Evolutionary conservation across 352 stramenopile genomes (phyloP).

Genomic region (Phytophthora quininea): DNA sequence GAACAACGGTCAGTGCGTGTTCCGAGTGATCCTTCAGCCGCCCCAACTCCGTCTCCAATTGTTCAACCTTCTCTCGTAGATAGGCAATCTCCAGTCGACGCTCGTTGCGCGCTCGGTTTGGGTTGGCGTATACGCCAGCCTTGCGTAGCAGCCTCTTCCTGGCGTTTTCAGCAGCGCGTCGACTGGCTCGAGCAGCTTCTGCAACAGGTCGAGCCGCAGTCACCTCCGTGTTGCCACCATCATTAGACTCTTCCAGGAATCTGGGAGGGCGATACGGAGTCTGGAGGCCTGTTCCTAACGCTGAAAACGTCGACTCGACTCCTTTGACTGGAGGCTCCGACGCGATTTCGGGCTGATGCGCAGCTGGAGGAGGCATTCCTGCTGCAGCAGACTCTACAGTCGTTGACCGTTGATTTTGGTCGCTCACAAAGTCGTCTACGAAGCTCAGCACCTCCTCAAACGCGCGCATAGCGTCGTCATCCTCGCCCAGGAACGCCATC

Average conservation of each 20-base stretch:
- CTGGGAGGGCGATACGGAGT: neutral
- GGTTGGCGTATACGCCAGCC: conserved; percentile 21
- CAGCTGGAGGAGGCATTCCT: neutral
- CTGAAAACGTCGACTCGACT: too few relatives aligned
- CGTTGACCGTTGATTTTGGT: neutral
- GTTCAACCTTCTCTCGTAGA: conserved; percentile 1
- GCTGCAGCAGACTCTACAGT: neutral
- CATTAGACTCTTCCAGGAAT: conserved; percentile 4
- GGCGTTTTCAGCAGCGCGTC: conserved; percentile 19
- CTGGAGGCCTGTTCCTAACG: too few relatives aligned
- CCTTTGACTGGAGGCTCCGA: too few relatives aligned
- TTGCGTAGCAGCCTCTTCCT: conserved; percentile 24
- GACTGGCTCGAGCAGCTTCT: conserved; percentile 20
- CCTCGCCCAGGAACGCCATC: conserved; percentile 22
- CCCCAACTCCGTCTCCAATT: neutral
- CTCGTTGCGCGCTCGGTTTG: conserved; percentile 38
- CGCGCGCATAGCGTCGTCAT: conserved; percentile 26
- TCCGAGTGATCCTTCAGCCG: conserved; percentile 14
- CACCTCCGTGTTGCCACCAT: neutral
- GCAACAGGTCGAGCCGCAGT: neutral
- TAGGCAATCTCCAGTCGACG: conserved; percentile 42
- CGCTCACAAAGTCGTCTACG: conserved; percentile 20
- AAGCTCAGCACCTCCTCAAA: conserved; percentile 34
- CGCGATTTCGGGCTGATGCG: conserved; percentile 9
- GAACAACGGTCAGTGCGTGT: neutral